Evolutionary conservation across 345 rosid species (phyloP).

Genomic region (Geranium brycei): DNA sequence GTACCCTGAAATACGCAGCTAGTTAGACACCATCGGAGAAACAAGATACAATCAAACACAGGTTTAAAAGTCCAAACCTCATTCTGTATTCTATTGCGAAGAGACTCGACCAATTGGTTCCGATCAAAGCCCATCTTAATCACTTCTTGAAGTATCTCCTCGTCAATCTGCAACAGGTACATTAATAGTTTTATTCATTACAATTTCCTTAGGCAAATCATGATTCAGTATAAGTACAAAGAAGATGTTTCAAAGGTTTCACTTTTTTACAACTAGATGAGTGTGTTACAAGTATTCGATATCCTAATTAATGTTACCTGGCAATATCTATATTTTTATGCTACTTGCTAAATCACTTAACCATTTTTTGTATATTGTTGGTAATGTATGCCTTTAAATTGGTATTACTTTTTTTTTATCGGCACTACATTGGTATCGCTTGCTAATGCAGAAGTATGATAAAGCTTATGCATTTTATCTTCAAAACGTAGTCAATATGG

Average conservation of each 20-base stretch:
- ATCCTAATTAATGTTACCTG: neutral
- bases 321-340: no score
- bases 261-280: neutral
- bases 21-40: conserved; percentile 3
- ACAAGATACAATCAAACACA: conserved; percentile 1
- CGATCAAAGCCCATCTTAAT: conserved; percentile 76
- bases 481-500: no score
- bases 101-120: conserved; percentile 66
- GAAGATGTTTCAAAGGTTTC: neutral
- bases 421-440: no score
- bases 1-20: conserved; percentile 57
- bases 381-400: no score
- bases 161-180: conserved; percentile 61
- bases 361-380: no score
- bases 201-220: neutral
- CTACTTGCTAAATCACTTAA: no score
- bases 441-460: no score
- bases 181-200: neutral
- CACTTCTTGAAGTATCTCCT: conserved; percentile 87
- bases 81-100: conserved; percentile 66
- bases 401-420: no score
- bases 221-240: neutral
- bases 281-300: neutral
- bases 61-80: conserved; percentile 38
- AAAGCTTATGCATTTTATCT: no score